Base-by-base conservation (phyloP, 768 basidiomycete species). In the Pleurotus tuber-regium region DNA sequence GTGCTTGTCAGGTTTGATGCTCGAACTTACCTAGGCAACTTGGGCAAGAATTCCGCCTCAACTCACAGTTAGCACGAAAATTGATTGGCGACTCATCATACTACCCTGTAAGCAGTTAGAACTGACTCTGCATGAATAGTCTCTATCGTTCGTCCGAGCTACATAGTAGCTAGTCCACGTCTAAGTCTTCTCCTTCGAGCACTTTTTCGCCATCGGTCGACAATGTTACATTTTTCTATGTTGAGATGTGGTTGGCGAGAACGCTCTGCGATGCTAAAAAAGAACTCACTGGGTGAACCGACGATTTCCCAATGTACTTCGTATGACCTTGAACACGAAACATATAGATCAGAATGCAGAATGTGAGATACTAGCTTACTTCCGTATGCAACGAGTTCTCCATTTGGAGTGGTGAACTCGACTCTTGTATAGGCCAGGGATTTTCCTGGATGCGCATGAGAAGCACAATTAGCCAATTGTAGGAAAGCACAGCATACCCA, bases 361-460 rank as follows among this genome's bases (percentile, higher is more conserved):
- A 23, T 35, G 8, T 50, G 11, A 18, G 29, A 50, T 53, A 43
- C 21, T 18, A 24, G 72, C 86, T 61, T 61, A 91, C 90, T 81
- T 57, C 90, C 90, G 60, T 90, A 92, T 7, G 90, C 90, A 3
- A 92, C 84, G 14, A 92, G 66, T 35, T 86, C 78, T 0, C 89
- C 89, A 4, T 68, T 68, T 10, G 78, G 66, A 55, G 77, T 74
- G 6, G 73, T 86, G 61, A 93, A 92, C 53, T 93, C 89, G 5
- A 89, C 76, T 1, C 89, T 78, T 9, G 91, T 91, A 64, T 86
- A 92, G 3, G 91, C 91, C 46, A 93, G 70, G 24, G 79, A 86
- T 63, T 80, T 88, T 18, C 90, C 89, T 92, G 60, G 10, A 7
- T n/a, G 19, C 5, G 7, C 54, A 16, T 31, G 24, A 38, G 7